phyloP scores from a whole-genome alignment of 2,329 filamentous ascomycete species.

The Monosporascus sp. region DNA sequence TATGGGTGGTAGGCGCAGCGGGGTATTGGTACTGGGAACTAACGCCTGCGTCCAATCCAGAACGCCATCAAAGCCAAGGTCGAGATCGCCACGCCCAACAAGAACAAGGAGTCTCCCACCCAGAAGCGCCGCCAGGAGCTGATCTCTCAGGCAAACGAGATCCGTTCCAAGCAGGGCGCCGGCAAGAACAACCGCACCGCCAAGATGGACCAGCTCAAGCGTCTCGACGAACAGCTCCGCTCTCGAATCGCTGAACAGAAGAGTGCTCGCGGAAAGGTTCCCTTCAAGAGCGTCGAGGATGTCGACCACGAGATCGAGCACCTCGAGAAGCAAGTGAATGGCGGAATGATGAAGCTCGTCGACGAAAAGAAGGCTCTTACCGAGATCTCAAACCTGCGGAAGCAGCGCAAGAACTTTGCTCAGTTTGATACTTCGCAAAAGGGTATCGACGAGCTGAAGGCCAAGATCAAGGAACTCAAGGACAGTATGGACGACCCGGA shows the following conservation, averaged over 20 bases:
- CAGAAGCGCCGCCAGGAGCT: slow-evolving; percentile 84
- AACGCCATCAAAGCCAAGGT: slow-evolving; percentile 85
- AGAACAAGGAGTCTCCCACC: slow-evolving; percentile 70
- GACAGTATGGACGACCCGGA: slow-evolving; percentile 90
- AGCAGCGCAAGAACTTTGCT: slow-evolving; percentile 86
- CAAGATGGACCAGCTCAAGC: slow-evolving; percentile 87
- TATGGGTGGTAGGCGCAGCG: too few species aligned
- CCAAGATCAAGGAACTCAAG: slow-evolving; percentile 82
- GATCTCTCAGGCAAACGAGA: slow-evolving; percentile 73
- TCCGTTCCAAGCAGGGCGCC: slow-evolving; percentile 79
- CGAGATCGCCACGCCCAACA: slow-evolving; percentile 71
- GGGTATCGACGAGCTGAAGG: slow-evolving; percentile 80
- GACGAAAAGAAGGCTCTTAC: slow-evolving; percentile 92
- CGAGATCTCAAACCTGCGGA: slow-evolving; percentile 78
- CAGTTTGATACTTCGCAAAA: slow-evolving; percentile 82
- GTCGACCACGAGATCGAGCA: slow-evolving; percentile 76
- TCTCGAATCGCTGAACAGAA: slow-evolving; percentile 83
- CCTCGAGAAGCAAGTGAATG: slow-evolving; percentile 81
- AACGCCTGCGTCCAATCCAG: slow-evolving; percentile 42
- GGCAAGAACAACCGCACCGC: slow-evolving; percentile 77
- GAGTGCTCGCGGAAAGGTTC: slow-evolving; percentile 70
- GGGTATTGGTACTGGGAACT: neutral
- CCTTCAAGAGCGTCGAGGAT: slow-evolving; percentile 84
- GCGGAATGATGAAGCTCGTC: slow-evolving; percentile 88
- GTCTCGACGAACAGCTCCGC: slow-evolving; percentile 84